A percentile compares a stretch with the other conserved stretches of the same genome.
Evolutionary conservation across 2,329 filamentous ascomycete genomes (phyloP).

Genomic region (Herpotrichia juniperi): DNA sequence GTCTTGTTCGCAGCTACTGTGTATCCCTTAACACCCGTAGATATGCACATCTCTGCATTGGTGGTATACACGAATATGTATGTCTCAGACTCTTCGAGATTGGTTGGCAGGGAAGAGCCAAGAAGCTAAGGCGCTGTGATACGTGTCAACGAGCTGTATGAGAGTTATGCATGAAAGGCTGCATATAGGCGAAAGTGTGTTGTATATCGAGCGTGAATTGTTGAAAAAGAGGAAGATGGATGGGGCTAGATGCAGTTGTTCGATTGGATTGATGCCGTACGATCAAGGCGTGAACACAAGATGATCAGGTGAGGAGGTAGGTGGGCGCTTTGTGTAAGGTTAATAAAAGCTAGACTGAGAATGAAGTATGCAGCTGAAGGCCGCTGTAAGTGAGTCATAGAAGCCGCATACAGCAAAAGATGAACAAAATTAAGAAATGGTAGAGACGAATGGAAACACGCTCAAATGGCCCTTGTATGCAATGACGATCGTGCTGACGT

Average conservation of each 20-base stretch:
- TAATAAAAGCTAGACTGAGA: background rate
- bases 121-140: constrained; percentile 2
- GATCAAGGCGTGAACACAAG: constrained; percentile 8
- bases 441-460: constrained; percentile 1
- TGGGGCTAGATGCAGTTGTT: background rate
- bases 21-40: background rate
- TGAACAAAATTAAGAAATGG: background rate
- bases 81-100: background rate
- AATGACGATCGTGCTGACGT: constrained; percentile 12
- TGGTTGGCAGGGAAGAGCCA: background rate
- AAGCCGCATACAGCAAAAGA: background rate
- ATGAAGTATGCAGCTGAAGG: constrained; percentile 7
- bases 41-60: background rate
- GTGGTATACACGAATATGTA: background rate
- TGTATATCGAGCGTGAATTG: background rate
- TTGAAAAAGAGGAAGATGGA: background rate
- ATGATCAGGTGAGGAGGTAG: constrained; percentile 12
- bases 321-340: constrained; percentile 11
- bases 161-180: no score
- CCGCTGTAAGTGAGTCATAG: background rate
- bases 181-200: no score
- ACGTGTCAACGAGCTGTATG: constrained; percentile 10
- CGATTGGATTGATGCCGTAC: constrained; percentile 10
- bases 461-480: background rate
- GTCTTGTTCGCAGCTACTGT: background rate